Base-by-base conservation (phyloP, 1,139 yeast species). In the Lodderomyces theae region DNA sequence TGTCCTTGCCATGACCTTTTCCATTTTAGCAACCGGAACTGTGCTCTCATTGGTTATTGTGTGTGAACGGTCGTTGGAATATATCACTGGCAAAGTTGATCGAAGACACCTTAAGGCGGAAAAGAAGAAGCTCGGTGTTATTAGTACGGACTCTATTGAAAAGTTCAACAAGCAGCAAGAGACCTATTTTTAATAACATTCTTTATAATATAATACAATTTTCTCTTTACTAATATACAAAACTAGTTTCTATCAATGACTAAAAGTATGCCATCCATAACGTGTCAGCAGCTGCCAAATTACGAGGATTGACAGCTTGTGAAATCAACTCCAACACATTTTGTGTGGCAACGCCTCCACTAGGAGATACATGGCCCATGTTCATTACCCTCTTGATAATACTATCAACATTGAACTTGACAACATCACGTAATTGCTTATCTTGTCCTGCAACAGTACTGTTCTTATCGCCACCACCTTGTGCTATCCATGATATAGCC, bases 241-340 rank as follows among this genome's bases (percentile, higher is more conserved):
- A n/a, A n/a, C n/a, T n/a, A 15, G 4, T 22, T 19, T 32, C 11
- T 10, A 7, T 19, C 15, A 7, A 5, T 8, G 23, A 17, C 15
- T 66, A 85, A 51, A 90, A 77, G 68, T 89, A 92, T 1, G 98
- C 95, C 96, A 92, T 89, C 94, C 96, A 92, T 48, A 88, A 74
- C 23, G 90, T 84, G 56, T 94, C 98, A 15, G 96, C 86, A 45
- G 89, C 82, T 11, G 97, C 97, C 58, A 94, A 69, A 54, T 88
- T 88, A 53, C 96, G 79, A 25, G 98, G 97, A 57, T 90, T 92
- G 11, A 92, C 98, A 4, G 99, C 97, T 56, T 87, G 94, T 3
- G 96, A 85, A 41, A 94, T 88, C 57, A 92, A 76, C 52, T 92
- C 97, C 51, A 92, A 76, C 26, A 90, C 88, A 47, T 87, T 85